Evolutionary conservation across 2,329 filamentous ascomycete genomes (phyloP), one percentile per base, ranked within the genome.

Genomic region (Coniella vitis): DNA sequence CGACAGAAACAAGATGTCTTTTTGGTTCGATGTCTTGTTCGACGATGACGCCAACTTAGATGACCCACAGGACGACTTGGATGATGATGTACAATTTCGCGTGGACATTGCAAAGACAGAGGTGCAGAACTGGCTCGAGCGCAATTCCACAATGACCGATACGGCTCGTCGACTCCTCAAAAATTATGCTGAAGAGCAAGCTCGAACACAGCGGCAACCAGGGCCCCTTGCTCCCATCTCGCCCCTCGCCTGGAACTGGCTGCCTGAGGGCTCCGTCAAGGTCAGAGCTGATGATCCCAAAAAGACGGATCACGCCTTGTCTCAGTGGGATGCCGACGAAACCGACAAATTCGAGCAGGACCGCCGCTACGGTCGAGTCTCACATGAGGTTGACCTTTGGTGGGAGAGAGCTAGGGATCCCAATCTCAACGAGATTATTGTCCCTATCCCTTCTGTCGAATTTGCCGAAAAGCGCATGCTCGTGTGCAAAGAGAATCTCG

Each of bases 1-100:
- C 57, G 81, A 84, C 58, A 69, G 81, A 32, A 84, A 84, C 63
- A 85, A 85, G 61, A 84, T 84, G 79, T 73, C 76, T 0, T 84
- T 85, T 52, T 85, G 81, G 81, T 78, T 77, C 48, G 78, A 81
- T 47, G 78, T 84, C 22, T 65, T 85, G 7, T 83, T 83, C 47
- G 80, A 84, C 47, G 69, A 79, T 25, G 72, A 75, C 25, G 69
- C 68, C 7, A 66, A 65, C 3, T 64, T 69, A 25, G 69, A 69
- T 8, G 69, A 70, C 39, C 70, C 73, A 2, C 73, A 79, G 34
- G 77, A 82, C 48, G 66, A 66, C 2, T 64, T 75, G n/a, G 65
- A 70, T 25, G 74, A 80, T 46, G 70, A 72, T 38, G 70, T 71
- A 10, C 74, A 74, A 7, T 76, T 82, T 52, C 71, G 75, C 22